These are phyloP conservation scores for Talaromyces atroroseus DNA, from an alignment of 2,329 filamentous ascomycete species.

Conservation along the genomic window DNA sequence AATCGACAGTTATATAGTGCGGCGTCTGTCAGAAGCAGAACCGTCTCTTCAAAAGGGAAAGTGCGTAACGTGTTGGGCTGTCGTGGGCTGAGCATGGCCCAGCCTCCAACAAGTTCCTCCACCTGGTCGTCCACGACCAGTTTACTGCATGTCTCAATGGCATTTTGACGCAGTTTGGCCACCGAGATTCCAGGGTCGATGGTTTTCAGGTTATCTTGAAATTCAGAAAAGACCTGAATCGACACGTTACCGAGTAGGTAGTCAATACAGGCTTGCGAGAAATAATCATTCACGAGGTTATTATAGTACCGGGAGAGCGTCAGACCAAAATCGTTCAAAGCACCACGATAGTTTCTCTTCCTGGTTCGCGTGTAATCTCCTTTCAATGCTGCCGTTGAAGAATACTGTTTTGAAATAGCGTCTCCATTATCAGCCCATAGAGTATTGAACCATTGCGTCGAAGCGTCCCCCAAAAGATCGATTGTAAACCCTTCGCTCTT, in stretches of 20 bases:
- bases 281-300: slow-evolving; percentile 97
- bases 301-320: slow-evolving; percentile 70
- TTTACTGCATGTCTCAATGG: slow-evolving; percentile 81
- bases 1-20: slow-evolving; percentile 87
- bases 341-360: slow-evolving; percentile 85
- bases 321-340: slow-evolving; percentile 82
- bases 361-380: slow-evolving; percentile 91
- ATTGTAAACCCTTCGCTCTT: slow-evolving; percentile 70
- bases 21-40: slow-evolving; percentile 77
- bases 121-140: slow-evolving; percentile 77
- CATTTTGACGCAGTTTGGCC: slow-evolving; percentile 74
- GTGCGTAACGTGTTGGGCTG: slow-evolving; percentile 63
- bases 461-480: slow-evolving; percentile 67
- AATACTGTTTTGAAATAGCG: slow-evolving; percentile 91
- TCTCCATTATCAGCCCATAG: slow-evolving; percentile 98
- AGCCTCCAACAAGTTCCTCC: slow-evolving; percentile 82
- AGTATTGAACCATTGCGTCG: slow-evolving; percentile 89
- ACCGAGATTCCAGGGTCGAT: slow-evolving; percentile 87
- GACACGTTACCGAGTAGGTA: slow-evolving; percentile 87
- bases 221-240: slow-evolving; percentile 82
- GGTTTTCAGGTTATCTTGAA: slow-evolving; percentile 88
- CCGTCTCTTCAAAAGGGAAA: slow-evolving; percentile 77
- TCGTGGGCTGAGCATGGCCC: slow-evolving; percentile 77
- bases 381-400: slow-evolving; percentile 90
- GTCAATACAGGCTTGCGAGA: slow-evolving; percentile 90